Evolutionary conservation across 306 rosid genomes (phyloP), one percentile per base, ranked within the genome.

Genomic region (Sicyos edulis): DNA sequence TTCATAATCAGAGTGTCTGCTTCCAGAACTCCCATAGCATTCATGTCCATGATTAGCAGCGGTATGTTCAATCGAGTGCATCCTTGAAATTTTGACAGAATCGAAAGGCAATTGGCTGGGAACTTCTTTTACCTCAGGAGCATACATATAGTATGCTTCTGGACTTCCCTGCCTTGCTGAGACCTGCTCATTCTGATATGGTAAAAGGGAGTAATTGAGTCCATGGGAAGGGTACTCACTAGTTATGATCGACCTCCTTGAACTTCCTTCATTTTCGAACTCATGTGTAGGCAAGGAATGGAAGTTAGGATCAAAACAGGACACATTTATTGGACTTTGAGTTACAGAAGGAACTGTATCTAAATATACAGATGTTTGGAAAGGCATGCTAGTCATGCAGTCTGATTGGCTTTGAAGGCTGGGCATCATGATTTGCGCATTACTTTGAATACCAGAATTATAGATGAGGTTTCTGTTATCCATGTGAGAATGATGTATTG

Each of bases 201-300:
- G 70, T 26, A 77, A 78, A 72, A 66, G 7, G 40, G 49, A 70
- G 58, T 71, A 45, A 69, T 78, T 55, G 24, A 20, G 72, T 16
- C 51, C 52, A 78, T 37, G 53, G 74, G 83, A 78, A 51, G 67
- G 57, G 72, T 61, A 47, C 16, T 65, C 61, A 10, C 72, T 29
- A 54, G 74, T 69, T 32, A 54, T 6, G 26, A 82, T 70, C 75
- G 82, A 54, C 55, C 40, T 64, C 54, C 40, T 64, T 57, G 44
- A 61, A 71, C 73, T 64, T 68, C 80, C 69, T 62, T 72, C 37
- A n/a, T 73, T 81, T 54, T 76, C 77, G 77, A 69, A 76, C 76
- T 77, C 78, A 74, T 72, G 71, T 70, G 73, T 67, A 77, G 61
- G 70, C 13, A 72, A 26, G 24, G 77, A 49, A 40, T 22, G 57